Conservation (phyloP, 2,329 filamentous ascomycete species). For the Cytospora mali region DNA sequence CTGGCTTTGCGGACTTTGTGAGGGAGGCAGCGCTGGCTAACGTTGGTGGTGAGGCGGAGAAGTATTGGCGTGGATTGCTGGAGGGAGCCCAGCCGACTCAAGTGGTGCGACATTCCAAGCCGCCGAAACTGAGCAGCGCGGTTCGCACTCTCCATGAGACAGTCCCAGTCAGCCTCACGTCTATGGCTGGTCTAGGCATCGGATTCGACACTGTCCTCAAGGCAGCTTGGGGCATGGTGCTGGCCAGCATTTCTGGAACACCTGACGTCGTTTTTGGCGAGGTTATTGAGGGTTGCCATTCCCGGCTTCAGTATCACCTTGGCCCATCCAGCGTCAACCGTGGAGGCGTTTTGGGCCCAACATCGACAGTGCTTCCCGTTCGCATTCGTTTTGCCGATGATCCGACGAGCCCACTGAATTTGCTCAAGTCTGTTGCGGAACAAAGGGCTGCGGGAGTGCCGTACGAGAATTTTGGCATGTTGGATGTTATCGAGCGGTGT, state of each 20-base stretch:
- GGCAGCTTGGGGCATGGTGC: constrained; percentile 59
- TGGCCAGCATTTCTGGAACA: constrained; percentile 51
- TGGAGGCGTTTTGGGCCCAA: constrained; percentile 49
- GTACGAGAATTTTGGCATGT: constrained; percentile 54
- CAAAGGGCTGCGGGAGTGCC: constrained; percentile 52
- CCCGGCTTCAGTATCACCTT: constrained; percentile 37
- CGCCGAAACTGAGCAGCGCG: constrained; percentile 42
- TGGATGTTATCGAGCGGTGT: constrained; percentile 55
- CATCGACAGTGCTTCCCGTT: constrained; percentile 52
- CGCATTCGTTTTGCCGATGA: constrained; percentile 49
- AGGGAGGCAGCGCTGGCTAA: constrained; percentile 44
- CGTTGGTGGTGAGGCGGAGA: constrained; percentile 40
- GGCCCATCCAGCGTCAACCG: constrained; percentile 57
- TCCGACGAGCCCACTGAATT: constrained; percentile 49
- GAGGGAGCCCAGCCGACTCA: constrained; percentile 51
- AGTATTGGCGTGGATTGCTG: constrained; percentile 43
- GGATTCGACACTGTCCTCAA: constrained; percentile 57
- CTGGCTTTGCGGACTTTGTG: constrained; percentile 53
- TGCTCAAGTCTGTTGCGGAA: constrained; percentile 51
- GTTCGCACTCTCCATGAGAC: constrained; percentile 45
- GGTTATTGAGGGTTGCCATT: constrained; percentile 51
- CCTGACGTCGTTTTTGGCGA: constrained; percentile 61
- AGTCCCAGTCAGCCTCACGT: constrained; percentile 44
- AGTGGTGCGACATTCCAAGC: constrained; percentile 47
- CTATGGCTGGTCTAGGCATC: constrained; percentile 44